A percentile compares a stretch with the other conserved stretches of the same genome.
These are phyloP conservation scores for Tulasnella sp. DNA, from an alignment of 768 basidiomycete species.

Conservation along the genomic window DNA sequence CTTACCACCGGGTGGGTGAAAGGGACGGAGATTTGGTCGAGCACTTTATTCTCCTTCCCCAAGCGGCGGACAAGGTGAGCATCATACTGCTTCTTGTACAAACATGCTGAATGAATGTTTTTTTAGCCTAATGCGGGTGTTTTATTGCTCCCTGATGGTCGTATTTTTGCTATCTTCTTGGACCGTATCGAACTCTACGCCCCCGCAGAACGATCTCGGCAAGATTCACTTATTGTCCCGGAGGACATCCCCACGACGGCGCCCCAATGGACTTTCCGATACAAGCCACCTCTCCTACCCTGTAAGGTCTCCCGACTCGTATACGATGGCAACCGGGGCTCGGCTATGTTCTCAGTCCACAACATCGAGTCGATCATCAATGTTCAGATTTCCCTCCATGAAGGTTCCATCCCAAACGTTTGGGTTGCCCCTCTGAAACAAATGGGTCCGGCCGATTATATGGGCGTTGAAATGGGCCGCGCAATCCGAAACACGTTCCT, in stretches of 20 bases:
- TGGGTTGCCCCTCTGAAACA: background rate
- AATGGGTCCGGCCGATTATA: background rate
- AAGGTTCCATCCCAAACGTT: too few species aligned
- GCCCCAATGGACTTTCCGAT: background rate
- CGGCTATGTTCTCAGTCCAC: background rate
- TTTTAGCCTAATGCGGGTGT: too few species aligned
- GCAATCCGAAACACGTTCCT: background rate
- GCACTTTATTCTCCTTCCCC: background rate
- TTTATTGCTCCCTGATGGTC: too few species aligned
- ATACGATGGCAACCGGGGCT: background rate
- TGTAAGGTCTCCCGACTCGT: background rate
- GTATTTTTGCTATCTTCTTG: too few species aligned
- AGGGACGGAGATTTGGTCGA: background rate
- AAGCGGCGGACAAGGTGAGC: background rate
- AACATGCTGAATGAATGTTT: too few species aligned
- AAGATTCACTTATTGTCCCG: too few species aligned
- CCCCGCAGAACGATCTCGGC: too few species aligned
- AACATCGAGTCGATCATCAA: background rate
- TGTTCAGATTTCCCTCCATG: background rate
- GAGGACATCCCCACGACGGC: too few species aligned
- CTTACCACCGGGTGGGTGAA: background rate
- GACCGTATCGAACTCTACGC: too few species aligned
- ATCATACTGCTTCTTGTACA: background rate
- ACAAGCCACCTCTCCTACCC: background rate
- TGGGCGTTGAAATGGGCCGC: background rate